Percentiles rank a stretch among this genome's conserved stretches.
phyloP scores from a whole-genome alignment of 192 early-diverging fungal species.

The Phlyctochytrium bullatum region DNA sequence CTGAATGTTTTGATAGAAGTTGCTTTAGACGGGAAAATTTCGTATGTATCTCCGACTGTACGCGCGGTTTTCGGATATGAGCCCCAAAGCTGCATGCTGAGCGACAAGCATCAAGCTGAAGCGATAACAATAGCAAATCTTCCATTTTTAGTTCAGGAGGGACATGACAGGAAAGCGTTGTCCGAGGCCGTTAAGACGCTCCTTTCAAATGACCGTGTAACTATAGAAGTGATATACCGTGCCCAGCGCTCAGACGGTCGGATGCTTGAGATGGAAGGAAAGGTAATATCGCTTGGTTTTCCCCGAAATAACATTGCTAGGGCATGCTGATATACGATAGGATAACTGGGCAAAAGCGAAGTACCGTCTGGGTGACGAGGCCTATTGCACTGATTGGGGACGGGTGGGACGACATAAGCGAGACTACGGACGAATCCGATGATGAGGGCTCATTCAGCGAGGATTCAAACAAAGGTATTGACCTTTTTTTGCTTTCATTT shows the following conservation, averaged over 20 bases:
- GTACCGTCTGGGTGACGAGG: slow-evolving; percentile 76
- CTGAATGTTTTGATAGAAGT: slow-evolving; percentile 78
- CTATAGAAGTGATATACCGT: slow-evolving; percentile 66
- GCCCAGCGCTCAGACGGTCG: slow-evolving; percentile 48
- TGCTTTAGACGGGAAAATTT: slow-evolving; percentile 51
- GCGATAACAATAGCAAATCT: slow-evolving; percentile 6
- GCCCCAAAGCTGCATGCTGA: slow-evolving; percentile 6
- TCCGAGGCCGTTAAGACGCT: slow-evolving; percentile 54
- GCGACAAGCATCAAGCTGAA: neutral
- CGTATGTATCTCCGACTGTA: slow-evolving; percentile 70
- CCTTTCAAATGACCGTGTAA: slow-evolving; percentile 53
- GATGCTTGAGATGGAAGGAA: slow-evolving; percentile 74
- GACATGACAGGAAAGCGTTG: slow-evolving; percentile 60
- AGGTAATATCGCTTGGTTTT: slow-evolving; percentile 27
- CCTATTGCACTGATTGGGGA: slow-evolving; percentile 52
- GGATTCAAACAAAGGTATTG: slow-evolving; percentile 17
- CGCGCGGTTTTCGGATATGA: slow-evolving; percentile 68
- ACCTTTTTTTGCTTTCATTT: too few species aligned
- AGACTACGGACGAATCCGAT: slow-evolving; percentile 7
- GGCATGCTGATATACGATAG: slow-evolving; percentile 80
- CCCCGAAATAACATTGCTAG: slow-evolving; percentile 1
- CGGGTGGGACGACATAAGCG: slow-evolving; percentile 40
- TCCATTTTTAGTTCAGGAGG: slow-evolving; percentile 51
- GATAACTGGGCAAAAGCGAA: slow-evolving; percentile 56
- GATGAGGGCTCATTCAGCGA: slow-evolving; percentile 5